Evolutionary conservation across 2,329 filamentous ascomycete species (phyloP), one percentile per base, ranked within the genome.

Genomic region (Coniochaeta prunicola): DNA sequence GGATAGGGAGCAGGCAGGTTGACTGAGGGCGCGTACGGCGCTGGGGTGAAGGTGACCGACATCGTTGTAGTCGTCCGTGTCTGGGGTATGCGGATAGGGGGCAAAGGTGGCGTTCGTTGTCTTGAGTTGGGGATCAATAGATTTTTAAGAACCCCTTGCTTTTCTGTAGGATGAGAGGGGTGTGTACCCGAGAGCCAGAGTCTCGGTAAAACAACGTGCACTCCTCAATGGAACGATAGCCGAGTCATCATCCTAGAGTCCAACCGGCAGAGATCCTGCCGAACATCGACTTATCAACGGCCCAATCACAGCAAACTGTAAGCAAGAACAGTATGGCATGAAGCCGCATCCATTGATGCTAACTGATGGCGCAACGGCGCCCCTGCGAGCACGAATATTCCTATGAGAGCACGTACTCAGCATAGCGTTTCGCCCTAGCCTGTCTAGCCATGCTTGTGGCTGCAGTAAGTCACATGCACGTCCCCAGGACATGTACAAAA

Each of bases 1-100:
- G 61, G 61, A 53, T 60, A 62, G 8, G 59, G 59, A 9, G 59
- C 48, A 21, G 59, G 61, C 1, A 62, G 57, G 55, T 48, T 24
- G n/a, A 59, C 59, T 2, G 61, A 60, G 7, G 59, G 55, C 28
- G 17, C 57, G 56, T 59, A 62, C 1, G 57, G 57, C 7, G 36
- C 59, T 5, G 54, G 61, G 10, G 17, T 6, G 21, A 55, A 55
- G 4, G 53, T 55, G 33, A 55, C 30, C 5, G 53, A 33, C 53
- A 55, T 55, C 17, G 53, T 34, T 26, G 21, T n/a, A 17, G 53
- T 34, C 9, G 3, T 33, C 26, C 53, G 26, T 12, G 30, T 24
- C 2, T 12, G 7, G 30, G 45, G 45, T 50, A 24, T 4, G 21
- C 28, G 45, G n/a, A 50, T 17, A n/a, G 36, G n/a, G n/a, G 3